A percentile compares a stretch with the other conserved stretches of the same genome.
Conservation (phyloP, 371 early-diverging fungal genomes). For the Mortierella polycephala region DNA sequence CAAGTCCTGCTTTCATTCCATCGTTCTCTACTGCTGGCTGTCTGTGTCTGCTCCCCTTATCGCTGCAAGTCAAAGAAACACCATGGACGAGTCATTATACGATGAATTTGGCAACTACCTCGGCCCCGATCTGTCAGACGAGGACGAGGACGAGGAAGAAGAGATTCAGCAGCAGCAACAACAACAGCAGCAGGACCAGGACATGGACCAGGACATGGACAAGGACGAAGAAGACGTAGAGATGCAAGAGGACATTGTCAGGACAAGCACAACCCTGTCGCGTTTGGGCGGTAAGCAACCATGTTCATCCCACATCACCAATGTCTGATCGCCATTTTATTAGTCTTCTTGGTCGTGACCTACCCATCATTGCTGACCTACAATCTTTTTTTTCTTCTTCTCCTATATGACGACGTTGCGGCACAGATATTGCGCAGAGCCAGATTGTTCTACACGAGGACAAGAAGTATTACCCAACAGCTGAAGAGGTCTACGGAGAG, state of each 20-base stretch:
- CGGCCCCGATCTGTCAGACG: constrained; percentile 90
- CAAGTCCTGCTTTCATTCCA: background rate
- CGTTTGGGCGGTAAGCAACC: constrained; percentile 54
- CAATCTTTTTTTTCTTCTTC: constrained; percentile 1
- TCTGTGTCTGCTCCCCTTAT: background rate
- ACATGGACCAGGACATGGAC: constrained; percentile 58
- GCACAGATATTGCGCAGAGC: constrained; percentile 71
- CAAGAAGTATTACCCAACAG: constrained; percentile 97
- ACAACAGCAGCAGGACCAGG: constrained; percentile 56
- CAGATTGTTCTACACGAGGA: constrained; percentile 97
- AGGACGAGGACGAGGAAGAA: constrained; percentile 62
- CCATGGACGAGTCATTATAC: constrained; percentile 87
- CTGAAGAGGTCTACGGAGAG: constrained; percentile 96
- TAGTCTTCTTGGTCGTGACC: background rate
- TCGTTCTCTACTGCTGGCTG: background rate
- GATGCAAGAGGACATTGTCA: constrained; percentile 35
- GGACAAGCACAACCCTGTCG: constrained; percentile 50
- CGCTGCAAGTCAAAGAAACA: constrained; percentile 11
- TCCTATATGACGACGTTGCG: constrained; percentile 2
- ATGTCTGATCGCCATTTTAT: constrained; percentile 14
- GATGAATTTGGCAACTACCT: constrained; percentile 99
- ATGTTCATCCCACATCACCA: background rate
- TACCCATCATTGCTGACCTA: background rate
- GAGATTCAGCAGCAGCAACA: constrained; percentile 34
- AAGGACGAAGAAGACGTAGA: constrained; percentile 43